Base-by-base conservation (phyloP, 2,329 filamentous ascomycete species). In the Fusarium coffeatum region DNA sequence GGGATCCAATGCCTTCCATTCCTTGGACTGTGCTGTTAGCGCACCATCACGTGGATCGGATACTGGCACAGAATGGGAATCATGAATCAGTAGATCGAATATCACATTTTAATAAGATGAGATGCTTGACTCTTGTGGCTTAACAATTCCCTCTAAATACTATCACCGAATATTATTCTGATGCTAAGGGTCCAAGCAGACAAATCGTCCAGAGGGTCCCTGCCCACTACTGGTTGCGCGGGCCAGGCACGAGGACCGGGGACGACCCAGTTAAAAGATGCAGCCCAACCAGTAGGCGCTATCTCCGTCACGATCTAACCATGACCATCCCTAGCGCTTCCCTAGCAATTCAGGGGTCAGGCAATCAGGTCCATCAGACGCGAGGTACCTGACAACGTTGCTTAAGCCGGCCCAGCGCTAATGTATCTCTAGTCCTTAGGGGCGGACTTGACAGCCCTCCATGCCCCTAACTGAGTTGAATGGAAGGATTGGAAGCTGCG, bases 401-500 rank as follows among this genome's bases (percentile, higher is more conserved):
- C 57, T 28, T 42, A 34, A 64, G 48, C 41, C 34, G 58, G 68
- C 61, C 56, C 50, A 64, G 71, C 53, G 65, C 56, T 71, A 71
- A 69, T 71, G 68, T 71, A 59, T 57, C 28, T 54, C 32, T 56
- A 59, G 68, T 25, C 40, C 15, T 46, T 30, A 43, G 69, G 62
- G 71, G 56, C 58, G 69, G 71, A 67, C 71, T 64, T 74, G 72
- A 74, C 72, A 74, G 71, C 64, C 72, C 53, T 54, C 67, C 55
- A 57, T 69, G 48, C 68, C 59, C 37, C 56, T 61, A 59, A 61
- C 25, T 40, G 53, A 46, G 40, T 59, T 70, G 55, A 65, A 69
- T 66, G 45, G 56, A 69, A 69, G 56, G 12, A 55, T 46, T 46
- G 28, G 64, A 69, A 57, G 60, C 54, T 66, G 37, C 49, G 65